A percentile compares a stretch with the other conserved stretches of the same genome.
Evolutionary conservation across 345 rosid genomes (phyloP).

Genomic region (Theobroma cacao): DNA sequence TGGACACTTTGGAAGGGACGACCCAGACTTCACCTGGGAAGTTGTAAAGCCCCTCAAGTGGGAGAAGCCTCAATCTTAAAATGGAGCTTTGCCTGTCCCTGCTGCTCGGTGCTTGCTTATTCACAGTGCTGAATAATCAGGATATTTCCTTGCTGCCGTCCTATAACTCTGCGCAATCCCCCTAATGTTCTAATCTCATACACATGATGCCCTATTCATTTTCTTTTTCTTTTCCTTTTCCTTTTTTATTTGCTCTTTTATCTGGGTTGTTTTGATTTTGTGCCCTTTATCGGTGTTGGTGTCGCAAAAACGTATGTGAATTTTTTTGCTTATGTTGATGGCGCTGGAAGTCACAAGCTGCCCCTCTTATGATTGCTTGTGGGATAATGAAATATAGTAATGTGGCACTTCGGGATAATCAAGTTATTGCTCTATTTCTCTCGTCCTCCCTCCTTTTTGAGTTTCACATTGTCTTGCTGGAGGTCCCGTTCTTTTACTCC

Average conservation of each 20-base stretch:
- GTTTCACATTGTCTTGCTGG: neutral
- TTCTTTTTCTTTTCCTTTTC: neutral
- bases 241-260: neutral
- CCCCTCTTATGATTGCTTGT: neutral
- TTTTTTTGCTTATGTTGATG: slow-evolving; percentile 26
- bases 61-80: slow-evolving; percentile 55
- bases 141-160: slow-evolving; percentile 17
- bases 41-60: slow-evolving; percentile 75
- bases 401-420: neutral
- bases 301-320: slow-evolving; percentile 18
- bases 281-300: slow-evolving; percentile 9
- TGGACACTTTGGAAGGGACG: slow-evolving; percentile 82
- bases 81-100: neutral
- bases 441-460: too few species aligned
- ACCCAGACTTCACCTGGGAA: slow-evolving; percentile 81
- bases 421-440: neutral
- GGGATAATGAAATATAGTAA: neutral
- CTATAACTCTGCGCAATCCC: neutral
- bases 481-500: neutral
- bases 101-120: slow-evolving; percentile 13
- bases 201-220: slow-evolving; percentile 17
- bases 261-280: neutral
- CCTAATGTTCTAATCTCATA: slow-evolving; percentile 22
- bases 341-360: slow-evolving; percentile 11
- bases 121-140: slow-evolving; percentile 27